Evolutionary conservation across 768 basidiomycete genomes (phyloP), one percentile per base, ranked within the genome.

Genomic region (Tylopilus balloui): DNA sequence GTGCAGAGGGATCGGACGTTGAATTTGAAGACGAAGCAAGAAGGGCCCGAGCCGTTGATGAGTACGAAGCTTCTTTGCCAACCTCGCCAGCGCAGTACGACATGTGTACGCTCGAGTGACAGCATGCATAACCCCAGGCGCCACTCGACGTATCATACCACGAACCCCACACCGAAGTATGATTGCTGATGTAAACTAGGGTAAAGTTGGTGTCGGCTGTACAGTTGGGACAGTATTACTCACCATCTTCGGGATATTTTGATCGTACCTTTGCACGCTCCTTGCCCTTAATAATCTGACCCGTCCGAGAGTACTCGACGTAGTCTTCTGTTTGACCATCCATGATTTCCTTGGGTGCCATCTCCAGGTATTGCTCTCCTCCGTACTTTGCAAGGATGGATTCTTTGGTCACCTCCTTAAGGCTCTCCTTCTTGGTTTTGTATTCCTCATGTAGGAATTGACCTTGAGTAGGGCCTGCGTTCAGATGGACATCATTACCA

Each of bases 241-340:
- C 64, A 93, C 93, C 86, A 78, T 98, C 92, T 71, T 99, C 96
- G 5, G 88, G 84, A 68, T 99, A 99, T 69, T 97, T 99, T 25
- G 92, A 93, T 61, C 77, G 78, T 35, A 81, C 82, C 65, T 92
- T 92, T 1, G 83, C 92, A 44, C 83, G 78, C 72, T 98, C 96
- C 53, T 82, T 81, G 25, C 96, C 96, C 70, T 90, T 94, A 57
- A 98, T 77, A 47, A 98, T 78, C 62, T 88, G 83, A 17, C 96
- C 96, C 20, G 89, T 80, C 53, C 92, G 76, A 47, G 92, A 94
- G 68, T 97, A 99, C 71, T 99, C 96, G 38, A 97, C 90, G 54
- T 99, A 99, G 54, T 94, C 80, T 67, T 98, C 96, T 31, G 93
- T 95, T 71, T 98, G 94, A 0, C 96, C 96, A 54, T 86, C 84